A percentile compares a stretch with the other conserved stretches of the same genome.
These are phyloP conservation scores for Fragilariopsis cylindrus DNA, from an alignment of 108 stramenopile genomes.

Conservation along the genomic window DNA sequence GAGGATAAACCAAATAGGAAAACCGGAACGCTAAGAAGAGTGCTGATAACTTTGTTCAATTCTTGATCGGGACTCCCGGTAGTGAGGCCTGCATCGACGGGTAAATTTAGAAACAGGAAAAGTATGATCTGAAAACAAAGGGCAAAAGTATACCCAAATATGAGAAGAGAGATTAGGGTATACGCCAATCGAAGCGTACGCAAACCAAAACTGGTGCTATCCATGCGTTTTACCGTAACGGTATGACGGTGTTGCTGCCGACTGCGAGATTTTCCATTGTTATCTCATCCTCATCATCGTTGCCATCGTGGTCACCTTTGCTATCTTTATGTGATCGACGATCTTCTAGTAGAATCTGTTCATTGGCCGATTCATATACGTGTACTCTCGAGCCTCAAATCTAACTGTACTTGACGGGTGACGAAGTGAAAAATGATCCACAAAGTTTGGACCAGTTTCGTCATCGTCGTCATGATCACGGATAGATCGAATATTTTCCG, in stretches of 20 bases:
- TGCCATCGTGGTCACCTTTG: neutral
- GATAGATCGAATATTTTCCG: neutral
- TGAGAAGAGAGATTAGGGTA: constrained; percentile 52
- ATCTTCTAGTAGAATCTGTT: constrained; percentile 55
- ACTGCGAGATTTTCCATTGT: constrained; percentile 8
- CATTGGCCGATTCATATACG: constrained; percentile 45
- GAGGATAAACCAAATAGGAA: constrained; percentile 57
- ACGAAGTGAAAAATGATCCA: constrained; percentile 60
- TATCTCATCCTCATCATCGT: neutral
- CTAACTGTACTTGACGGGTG: constrained; percentile 54
- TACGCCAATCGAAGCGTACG: constrained; percentile 47
- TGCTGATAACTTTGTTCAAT: neutral
- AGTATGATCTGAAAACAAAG: constrained; percentile 65
- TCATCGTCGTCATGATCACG: constrained; percentile 1
- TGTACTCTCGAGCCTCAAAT: constrained; percentile 42
- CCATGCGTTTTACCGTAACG: constrained; percentile 51
- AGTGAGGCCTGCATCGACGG: constrained; percentile 33
- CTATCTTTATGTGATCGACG: constrained; percentile 6
- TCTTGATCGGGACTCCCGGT: neutral
- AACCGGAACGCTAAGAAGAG: constrained; percentile 21
- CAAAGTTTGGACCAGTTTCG: constrained; percentile 19
- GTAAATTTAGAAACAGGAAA: constrained; percentile 55
- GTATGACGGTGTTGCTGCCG: constrained; percentile 13
- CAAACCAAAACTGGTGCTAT: constrained; percentile 31
- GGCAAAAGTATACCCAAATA: constrained; percentile 60